phyloP scores from a whole-genome alignment of 371 early-diverging fungal species.

The Saksenaea oblongispora region DNA sequence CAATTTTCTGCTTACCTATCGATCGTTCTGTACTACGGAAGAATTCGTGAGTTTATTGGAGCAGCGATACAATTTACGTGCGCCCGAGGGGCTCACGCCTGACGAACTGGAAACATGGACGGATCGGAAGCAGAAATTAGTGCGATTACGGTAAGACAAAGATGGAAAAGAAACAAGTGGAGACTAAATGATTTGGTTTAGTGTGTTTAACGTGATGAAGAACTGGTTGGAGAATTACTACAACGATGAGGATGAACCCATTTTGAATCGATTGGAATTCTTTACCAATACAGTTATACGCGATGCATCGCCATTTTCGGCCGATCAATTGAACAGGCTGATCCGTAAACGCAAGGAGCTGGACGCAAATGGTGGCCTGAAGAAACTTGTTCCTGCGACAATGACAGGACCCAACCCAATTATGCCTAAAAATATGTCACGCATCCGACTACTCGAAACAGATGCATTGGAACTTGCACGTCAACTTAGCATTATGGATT shows the following conservation, averaged over 20 bases:
- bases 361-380: constrained; percentile 51
- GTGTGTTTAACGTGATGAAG: constrained; percentile 87
- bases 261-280: constrained; percentile 69
- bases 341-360: constrained; percentile 68
- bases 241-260: constrained; percentile 66
- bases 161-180: not conserved
- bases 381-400: constrained; percentile 64
- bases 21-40: constrained; percentile 78
- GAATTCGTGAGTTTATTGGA: constrained; percentile 73
- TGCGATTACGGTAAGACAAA: constrained; percentile 73
- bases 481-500: constrained; percentile 89
- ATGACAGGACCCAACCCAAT: constrained; percentile 69
- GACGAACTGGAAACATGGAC: constrained; percentile 76
- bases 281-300: constrained; percentile 79
- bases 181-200: constrained; percentile 7
- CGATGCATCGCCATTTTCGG: constrained; percentile 68
- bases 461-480: constrained; percentile 93
- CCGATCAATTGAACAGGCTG: constrained; percentile 67
- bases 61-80: constrained; percentile 70
- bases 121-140: constrained; percentile 80
- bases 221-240: constrained; percentile 89
- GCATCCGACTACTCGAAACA: constrained; percentile 73
- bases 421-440: constrained; percentile 63
- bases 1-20: constrained; percentile 87
- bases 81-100: constrained; percentile 67